Evolutionary conservation across 768 basidiomycete genomes (phyloP).

Genomic region (Mycena capillaripes): DNA sequence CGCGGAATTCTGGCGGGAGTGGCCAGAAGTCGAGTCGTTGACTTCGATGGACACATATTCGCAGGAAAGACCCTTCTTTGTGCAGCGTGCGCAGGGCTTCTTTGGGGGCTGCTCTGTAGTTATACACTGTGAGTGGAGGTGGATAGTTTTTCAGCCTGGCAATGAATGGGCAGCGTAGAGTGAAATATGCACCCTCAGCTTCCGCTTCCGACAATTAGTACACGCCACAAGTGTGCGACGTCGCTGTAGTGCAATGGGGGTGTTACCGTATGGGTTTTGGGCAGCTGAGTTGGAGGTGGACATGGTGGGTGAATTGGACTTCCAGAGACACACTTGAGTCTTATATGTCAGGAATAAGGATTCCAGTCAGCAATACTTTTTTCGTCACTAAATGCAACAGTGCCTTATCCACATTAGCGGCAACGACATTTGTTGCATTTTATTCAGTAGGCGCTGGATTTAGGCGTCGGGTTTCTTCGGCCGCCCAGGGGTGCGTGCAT

Average conservation of each 20-base stretch:
- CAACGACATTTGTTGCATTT: too few relatives aligned
- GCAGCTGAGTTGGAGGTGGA: neutral
- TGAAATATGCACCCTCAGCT: neutral
- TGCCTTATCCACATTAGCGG: too few relatives aligned
- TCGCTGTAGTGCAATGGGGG: neutral
- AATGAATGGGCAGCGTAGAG: neutral
- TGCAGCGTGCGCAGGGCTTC: constrained; percentile 12
- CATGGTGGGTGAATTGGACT: neutral
- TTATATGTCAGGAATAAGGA: too few relatives aligned
- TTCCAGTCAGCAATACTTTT: too few relatives aligned
- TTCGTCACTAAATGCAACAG: too few relatives aligned
- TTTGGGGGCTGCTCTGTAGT: neutral
- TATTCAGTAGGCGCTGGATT: too few relatives aligned
- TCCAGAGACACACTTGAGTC: too few relatives aligned
- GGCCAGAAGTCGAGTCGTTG: too few relatives aligned
- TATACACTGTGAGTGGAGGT: neutral
- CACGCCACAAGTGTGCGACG: constrained; percentile 11
- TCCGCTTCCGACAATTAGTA: neutral
- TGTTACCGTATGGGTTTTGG: neutral
- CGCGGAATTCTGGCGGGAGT: neutral
- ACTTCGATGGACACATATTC: constrained; percentile 3
- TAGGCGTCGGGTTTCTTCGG: too few relatives aligned
- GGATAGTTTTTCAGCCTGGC: neutral
- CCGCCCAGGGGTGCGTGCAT: too few relatives aligned
- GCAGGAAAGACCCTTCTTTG: neutral